A percentile compares a stretch with the other conserved stretches of the same genome.
phyloP scores from a whole-genome alignment of 176 grass and related monocot genomes.

The Elaeis guineensis region DNA sequence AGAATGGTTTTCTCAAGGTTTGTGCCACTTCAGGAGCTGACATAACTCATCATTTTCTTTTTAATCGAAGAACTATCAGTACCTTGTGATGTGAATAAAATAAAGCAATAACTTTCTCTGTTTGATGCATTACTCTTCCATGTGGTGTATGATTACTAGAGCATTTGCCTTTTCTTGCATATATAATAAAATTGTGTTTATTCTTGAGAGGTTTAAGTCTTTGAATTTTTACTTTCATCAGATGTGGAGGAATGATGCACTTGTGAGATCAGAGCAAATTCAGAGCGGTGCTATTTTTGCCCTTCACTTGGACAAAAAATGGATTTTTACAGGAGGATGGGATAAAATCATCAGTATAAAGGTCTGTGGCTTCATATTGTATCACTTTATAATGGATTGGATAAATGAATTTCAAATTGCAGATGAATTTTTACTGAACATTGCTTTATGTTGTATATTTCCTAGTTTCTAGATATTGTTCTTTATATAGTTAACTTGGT shows the following conservation, averaged over 20 bases:
- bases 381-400: neutral
- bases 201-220: neutral
- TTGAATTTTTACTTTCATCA: conserved; percentile 23
- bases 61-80: neutral
- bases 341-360: conserved; percentile 77
- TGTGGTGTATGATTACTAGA: no score
- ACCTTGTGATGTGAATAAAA: no score
- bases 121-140: no score
- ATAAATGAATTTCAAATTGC: neutral
- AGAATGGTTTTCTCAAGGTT: conserved; percentile 94
- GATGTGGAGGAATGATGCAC: conserved; percentile 77
- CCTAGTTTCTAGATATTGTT: neutral
- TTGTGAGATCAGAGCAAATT: conserved; percentile 65
- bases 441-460: neutral
- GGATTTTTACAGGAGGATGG: conserved; percentile 74
- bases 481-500: neutral
- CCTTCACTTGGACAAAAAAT: conserved; percentile 48
- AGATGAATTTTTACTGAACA: neutral
- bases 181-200: neutral
- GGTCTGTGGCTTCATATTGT: conserved; percentile 20
- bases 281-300: conserved; percentile 66
- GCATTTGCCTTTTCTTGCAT: no score
- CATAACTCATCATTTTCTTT: conserved; percentile 7
- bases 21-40: conserved; percentile 9
- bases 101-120: no score